Conservation (phyloP, 495 filamentous ascomycete species). For the Pyrenula aspistea region DNA sequence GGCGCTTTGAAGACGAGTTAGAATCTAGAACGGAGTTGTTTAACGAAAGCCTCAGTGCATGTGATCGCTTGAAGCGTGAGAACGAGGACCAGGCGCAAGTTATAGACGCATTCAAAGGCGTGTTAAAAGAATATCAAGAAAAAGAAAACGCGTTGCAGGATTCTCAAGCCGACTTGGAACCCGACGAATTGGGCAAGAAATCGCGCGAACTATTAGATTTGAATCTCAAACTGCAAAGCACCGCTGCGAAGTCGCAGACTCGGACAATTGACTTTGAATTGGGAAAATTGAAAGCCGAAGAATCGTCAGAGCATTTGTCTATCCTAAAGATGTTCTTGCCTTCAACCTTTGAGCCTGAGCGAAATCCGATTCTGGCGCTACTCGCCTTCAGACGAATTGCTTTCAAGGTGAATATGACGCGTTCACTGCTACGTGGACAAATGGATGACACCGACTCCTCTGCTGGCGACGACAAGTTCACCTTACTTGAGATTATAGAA, state of each 20-base stretch:
- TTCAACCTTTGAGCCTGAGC: slow-evolving; percentile 66
- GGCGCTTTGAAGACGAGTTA: slow-evolving; percentile 87
- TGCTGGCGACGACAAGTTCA: slow-evolving; percentile 61
- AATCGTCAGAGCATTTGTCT: slow-evolving; percentile 75
- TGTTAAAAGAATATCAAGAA: slow-evolving; percentile 82
- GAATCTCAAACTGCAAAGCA: slow-evolving; percentile 83
- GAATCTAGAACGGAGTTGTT: slow-evolving; percentile 36
- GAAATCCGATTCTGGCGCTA: slow-evolving; percentile 72
- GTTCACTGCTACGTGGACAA: slow-evolving; percentile 64
- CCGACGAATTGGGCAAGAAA: slow-evolving; percentile 70
- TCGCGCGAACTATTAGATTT: slow-evolving; percentile 92
- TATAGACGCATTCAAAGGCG: slow-evolving; percentile 79
- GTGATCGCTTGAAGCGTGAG: slow-evolving; percentile 34
- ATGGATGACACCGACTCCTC: slow-evolving; percentile 37
- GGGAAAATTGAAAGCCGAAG: slow-evolving; percentile 74
- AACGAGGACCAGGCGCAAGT: slow-evolving; percentile 55
- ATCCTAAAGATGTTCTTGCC: slow-evolving; percentile 86
- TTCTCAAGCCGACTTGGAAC: slow-evolving; percentile 82
- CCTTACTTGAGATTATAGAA: slow-evolving; percentile 67
- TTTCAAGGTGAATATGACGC: slow-evolving; percentile 77
- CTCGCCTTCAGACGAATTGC: slow-evolving; percentile 77
- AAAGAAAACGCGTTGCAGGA: slow-evolving; percentile 85
- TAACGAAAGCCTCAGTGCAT: background rate
- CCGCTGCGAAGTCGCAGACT: slow-evolving; percentile 78
- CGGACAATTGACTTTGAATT: slow-evolving; percentile 91